Evolutionary conservation across 208 protist genomes (phyloP).

Genomic region (Naegleria fowleri): DNA sequence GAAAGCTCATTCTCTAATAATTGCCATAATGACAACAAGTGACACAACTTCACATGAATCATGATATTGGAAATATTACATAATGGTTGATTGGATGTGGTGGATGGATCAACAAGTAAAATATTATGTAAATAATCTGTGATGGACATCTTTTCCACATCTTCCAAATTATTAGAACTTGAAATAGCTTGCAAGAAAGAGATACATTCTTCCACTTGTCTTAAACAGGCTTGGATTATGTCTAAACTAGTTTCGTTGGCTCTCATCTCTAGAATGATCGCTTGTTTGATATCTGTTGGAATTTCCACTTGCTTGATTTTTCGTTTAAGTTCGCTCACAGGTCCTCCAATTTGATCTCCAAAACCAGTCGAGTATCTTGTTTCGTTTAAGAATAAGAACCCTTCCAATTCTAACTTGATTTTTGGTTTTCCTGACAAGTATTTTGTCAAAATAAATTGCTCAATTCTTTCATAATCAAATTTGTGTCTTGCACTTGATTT

Average conservation of each 20-base stretch:
- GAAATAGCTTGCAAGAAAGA: background rate
- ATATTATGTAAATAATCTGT: background rate
- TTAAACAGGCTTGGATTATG: background rate
- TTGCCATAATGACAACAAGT: background rate
- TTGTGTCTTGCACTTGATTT: background rate
- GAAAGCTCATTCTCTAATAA: background rate
- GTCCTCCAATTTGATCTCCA: background rate
- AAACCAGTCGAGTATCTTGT: background rate
- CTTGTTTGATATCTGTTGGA: background rate
- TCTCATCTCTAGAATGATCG: background rate
- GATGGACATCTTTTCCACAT: background rate
- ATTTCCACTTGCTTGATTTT: background rate
- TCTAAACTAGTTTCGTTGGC: background rate
- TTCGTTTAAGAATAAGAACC: background rate
- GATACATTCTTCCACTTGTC: background rate
- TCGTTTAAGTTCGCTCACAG: background rate
- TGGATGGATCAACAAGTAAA: background rate
- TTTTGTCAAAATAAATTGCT: background rate
- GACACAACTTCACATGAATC: background rate
- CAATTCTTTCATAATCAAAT: slow-evolving; percentile 8
- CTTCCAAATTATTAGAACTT: background rate
- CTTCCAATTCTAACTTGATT: background rate
- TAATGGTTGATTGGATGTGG: background rate
- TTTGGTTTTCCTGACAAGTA: background rate
- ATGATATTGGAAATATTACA: background rate